Conservation (phyloP, 495 filamentous ascomycete species). For the Trichoderma erinaceum region DNA sequence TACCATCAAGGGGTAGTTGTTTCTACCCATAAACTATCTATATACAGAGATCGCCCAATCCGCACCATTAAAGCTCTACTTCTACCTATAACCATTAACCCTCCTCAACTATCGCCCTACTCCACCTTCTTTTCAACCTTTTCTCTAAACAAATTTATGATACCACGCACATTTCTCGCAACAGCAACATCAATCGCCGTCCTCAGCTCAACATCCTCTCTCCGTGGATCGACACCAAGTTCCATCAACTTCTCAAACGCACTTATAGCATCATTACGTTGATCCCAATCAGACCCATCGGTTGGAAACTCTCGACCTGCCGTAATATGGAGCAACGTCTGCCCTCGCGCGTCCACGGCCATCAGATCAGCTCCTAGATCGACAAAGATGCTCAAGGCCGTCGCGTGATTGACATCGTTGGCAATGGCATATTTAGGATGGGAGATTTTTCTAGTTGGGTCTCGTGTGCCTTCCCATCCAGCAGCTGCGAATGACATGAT, state of each 20-base stretch:
- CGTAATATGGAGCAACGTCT: background rate
- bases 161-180: background rate
- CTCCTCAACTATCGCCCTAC: background rate
- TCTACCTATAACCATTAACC: background rate
- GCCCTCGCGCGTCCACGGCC: background rate
- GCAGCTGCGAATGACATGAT: background rate
- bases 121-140: background rate
- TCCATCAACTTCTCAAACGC: conserved; percentile 1
- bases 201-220: conserved; percentile 5
- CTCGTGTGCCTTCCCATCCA: background rate
- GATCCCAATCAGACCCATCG: background rate
- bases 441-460: background rate
- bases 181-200: conserved; percentile 9
- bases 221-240: background rate
- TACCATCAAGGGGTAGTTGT: background rate
- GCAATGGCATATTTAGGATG: background rate
- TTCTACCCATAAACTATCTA: background rate
- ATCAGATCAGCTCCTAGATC: background rate
- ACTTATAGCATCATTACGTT: background rate
- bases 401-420: background rate
- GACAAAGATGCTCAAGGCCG: background rate
- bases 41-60: background rate
- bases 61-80: background rate
- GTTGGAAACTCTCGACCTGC: background rate
- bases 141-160: background rate